A percentile compares a stretch with the other conserved stretches of the same genome.
Conservation (phyloP, 768 basidiomycete species). For the Rhizopogon rudus region DNA sequence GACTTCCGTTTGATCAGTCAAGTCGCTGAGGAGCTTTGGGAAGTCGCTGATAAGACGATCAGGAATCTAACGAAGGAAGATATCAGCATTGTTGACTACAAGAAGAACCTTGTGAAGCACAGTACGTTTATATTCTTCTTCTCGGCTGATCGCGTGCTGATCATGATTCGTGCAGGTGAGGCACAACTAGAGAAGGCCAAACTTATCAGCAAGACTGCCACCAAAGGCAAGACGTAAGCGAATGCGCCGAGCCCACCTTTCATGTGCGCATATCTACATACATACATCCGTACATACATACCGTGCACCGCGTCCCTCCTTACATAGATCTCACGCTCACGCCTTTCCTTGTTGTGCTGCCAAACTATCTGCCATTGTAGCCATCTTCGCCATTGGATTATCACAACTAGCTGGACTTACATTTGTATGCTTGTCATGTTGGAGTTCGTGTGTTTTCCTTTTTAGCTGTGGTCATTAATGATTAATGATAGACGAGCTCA, state of each 20-base stretch:
- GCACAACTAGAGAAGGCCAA: slow-evolving; percentile 91
- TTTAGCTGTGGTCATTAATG: no score
- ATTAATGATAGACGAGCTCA: no score
- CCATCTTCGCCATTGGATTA: background rate
- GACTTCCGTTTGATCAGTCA: slow-evolving; percentile 99
- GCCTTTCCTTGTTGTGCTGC: background rate
- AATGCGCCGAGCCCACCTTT: background rate
- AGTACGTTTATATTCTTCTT: slow-evolving; percentile 41
- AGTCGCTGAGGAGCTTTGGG: slow-evolving; percentile 99
- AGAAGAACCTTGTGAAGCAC: slow-evolving; percentile 76
- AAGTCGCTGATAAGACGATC: slow-evolving; percentile 93
- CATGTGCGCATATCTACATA: background rate
- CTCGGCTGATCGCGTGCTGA: background rate
- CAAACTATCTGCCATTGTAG: slow-evolving; percentile 1
- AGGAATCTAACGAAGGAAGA: slow-evolving; percentile 87
- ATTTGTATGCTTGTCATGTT: background rate
- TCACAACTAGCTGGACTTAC: slow-evolving; percentile 3
- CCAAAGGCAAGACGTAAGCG: slow-evolving; percentile 60
- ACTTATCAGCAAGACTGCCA: slow-evolving; percentile 80
- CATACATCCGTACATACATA: background rate
- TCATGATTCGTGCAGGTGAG: slow-evolving; percentile 44
- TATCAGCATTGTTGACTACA: slow-evolving; percentile 91
- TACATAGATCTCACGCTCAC: slow-evolving; percentile 2
- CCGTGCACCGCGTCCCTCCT: background rate
- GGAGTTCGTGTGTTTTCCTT: no score